Conservation (phyloP, 208 protist species). For the Tritrichomonas foetus region DNA sequence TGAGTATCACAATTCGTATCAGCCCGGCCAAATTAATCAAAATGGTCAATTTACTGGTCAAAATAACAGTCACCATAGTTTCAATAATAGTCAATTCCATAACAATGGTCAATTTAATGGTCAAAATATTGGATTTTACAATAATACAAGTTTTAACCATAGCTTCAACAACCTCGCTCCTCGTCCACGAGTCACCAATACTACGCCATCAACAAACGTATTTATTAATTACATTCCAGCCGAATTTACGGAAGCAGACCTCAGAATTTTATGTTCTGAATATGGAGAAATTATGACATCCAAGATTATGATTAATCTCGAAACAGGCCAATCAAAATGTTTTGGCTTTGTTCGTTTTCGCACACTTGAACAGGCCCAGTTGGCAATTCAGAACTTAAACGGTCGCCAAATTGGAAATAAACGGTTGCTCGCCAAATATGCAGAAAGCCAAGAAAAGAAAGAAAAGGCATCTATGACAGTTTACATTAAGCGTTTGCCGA, state of each 20-base stretch:
- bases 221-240: conserved; percentile 38
- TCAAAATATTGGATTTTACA: no score
- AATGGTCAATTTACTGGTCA: no score
- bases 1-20: no score
- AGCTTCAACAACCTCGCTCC: no score
- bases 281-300: not conserved
- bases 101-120: no score
- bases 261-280: not conserved
- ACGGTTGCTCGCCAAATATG: not conserved
- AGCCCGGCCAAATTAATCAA: no score
- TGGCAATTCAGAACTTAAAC: not conserved
- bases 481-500: not conserved
- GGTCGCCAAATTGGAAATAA: not conserved
- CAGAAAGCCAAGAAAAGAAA: not conserved
- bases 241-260: not conserved
- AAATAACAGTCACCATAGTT: no score
- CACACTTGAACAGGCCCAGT: not conserved
- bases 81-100: no score
- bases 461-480: not conserved
- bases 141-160: no score
- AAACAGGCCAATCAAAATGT: conserved; percentile 33
- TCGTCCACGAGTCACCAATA: not conserved
- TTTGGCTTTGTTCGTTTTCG: not conserved
- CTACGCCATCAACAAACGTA: not conserved
- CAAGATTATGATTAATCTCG: conserved; percentile 34